Evolutionary conservation across 2,329 filamentous ascomycete species (phyloP), one percentile per base, ranked within the genome.

Genomic region (Xylariaceae sp.): DNA sequence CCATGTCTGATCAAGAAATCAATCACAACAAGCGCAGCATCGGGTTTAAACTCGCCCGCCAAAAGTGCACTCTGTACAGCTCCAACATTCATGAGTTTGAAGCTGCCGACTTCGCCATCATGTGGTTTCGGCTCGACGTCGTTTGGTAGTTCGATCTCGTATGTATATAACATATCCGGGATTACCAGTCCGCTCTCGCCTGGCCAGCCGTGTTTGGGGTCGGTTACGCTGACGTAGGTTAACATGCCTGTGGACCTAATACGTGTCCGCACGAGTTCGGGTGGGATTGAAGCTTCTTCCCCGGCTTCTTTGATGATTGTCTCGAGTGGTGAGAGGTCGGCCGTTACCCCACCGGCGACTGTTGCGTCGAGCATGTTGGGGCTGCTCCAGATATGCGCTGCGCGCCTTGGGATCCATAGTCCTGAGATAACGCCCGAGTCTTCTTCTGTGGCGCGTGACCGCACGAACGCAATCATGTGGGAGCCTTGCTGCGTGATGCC

Each of bases 1-100:
- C 88, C 88, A 68, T 91, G 89, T 19, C 90, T 73, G 42, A 95
- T 73, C 61, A 95, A 83, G 68, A 96, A 96, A 63, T 95, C 90
- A 44, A 94, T 76, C 73, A 93, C 75, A 44, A 93, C 85, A 31
- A 87, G 66, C 22, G 87, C 85, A 61, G 89, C 90, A 63, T 95
- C 94, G 0, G 90, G 87, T 75, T 96, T 96, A 73, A 95, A 96
- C 66, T 90, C 83, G 3, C 84, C 84, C 14, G 74, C 74, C 16
- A 76, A 70, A 74, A 96, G 75, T 1, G 83, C 82, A 48, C 73
- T 65, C 65, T 82, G 77, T 5, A 92, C 82, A 62, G 80, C 72
- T 0, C 67, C 66, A 11, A 91, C 74, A 10, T 70, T 77, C 82
- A 86, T 83, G 57, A 92, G 72, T 57, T 81, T 74, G 64, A 95